Conservation (phyloP, 2,329 filamentous ascomycete species). For the Pseudogymnoascus sp. region DNA sequence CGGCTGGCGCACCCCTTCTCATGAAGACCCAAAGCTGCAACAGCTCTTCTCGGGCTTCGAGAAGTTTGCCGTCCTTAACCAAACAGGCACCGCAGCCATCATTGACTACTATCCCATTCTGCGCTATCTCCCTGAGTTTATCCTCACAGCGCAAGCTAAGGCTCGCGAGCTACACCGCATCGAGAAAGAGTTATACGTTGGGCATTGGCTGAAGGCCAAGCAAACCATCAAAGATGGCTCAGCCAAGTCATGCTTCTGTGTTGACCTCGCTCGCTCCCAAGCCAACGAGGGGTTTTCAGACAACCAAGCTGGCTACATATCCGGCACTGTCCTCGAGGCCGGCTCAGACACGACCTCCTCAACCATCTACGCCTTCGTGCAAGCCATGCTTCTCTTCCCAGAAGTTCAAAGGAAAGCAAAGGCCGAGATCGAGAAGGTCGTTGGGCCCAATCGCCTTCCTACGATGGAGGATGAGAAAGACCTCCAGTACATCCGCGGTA, state of each 20-base stretch:
- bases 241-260: slow-evolving; percentile 3
- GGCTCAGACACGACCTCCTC: slow-evolving; percentile 32
- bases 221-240: slow-evolving; percentile 19
- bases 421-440: slow-evolving; percentile 37
- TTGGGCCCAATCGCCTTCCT: slow-evolving; percentile 37
- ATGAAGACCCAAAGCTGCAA: slow-evolving; percentile 31
- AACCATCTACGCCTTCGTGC: slow-evolving; percentile 30
- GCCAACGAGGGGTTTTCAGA: not conserved
- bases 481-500: slow-evolving; percentile 40
- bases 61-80: slow-evolving; percentile 36
- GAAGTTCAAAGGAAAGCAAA: slow-evolving; percentile 32
- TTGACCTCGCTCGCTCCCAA: not conserved
- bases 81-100: slow-evolving; percentile 40
- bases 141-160: slow-evolving; percentile 34
- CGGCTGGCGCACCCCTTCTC: slow-evolving; percentile 30
- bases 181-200: slow-evolving; percentile 37
- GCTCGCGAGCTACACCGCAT: slow-evolving; percentile 36
- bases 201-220: slow-evolving; percentile 37
- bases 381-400: slow-evolving; percentile 35
- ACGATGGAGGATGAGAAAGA: slow-evolving; percentile 29
- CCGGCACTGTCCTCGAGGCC: slow-evolving; percentile 24
- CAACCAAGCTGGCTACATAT: slow-evolving; percentile 11
- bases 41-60: slow-evolving; percentile 37
- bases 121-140: slow-evolving; percentile 34
- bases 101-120: slow-evolving; percentile 38